Percentiles rank a stretch among this genome's conserved stretches.
Evolutionary conservation across 805 yeast species (phyloP).

Genomic region (Lipomyces orientalis): DNA sequence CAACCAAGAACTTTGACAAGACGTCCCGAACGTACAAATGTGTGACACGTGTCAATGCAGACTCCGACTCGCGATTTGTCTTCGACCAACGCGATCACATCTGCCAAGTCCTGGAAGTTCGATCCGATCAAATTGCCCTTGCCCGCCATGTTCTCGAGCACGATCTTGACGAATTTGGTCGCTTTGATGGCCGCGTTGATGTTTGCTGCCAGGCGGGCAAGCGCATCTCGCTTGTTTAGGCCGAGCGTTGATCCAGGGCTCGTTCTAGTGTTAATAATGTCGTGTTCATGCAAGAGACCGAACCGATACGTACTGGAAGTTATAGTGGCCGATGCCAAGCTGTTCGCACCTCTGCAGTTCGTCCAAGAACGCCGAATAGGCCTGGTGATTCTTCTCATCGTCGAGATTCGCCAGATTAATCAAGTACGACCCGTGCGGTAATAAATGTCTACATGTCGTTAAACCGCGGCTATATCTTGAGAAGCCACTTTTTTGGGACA

Average conservation of each 20-base stretch:
- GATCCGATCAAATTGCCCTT: slow-evolving; percentile 91
- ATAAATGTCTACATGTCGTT: slow-evolving; percentile 56
- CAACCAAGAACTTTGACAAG: too few relatives aligned
- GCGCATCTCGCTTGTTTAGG: slow-evolving; percentile 68
- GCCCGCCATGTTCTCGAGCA: slow-evolving; percentile 97
- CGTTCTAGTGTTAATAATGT: slow-evolving; percentile 1
- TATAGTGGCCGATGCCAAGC: slow-evolving; percentile 82
- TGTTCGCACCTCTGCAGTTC: slow-evolving; percentile 87
- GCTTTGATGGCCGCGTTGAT: slow-evolving; percentile 77
- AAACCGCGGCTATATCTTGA: neutral
- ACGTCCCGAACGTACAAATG: slow-evolving; percentile 57
- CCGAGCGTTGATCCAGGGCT: slow-evolving; percentile 76
- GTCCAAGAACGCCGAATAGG: slow-evolving; percentile 79
- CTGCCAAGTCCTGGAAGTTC: slow-evolving; percentile 70
- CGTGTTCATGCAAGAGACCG: neutral
- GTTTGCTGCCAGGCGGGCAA: slow-evolving; percentile 72
- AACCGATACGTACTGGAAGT: slow-evolving; percentile 63
- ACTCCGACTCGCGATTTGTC: slow-evolving; percentile 89
- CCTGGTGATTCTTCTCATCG: slow-evolving; percentile 72
- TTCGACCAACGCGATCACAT: slow-evolving; percentile 78
- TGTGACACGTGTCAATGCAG: slow-evolving; percentile 94
- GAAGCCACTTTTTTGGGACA: neutral
- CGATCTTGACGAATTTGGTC: slow-evolving; percentile 82
- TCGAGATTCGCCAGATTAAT: slow-evolving; percentile 94
- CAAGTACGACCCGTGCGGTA: slow-evolving; percentile 95